Evolutionary conservation across 257 asterid genomes (phyloP).

Genomic region (Solanum chiquidenum): DNA sequence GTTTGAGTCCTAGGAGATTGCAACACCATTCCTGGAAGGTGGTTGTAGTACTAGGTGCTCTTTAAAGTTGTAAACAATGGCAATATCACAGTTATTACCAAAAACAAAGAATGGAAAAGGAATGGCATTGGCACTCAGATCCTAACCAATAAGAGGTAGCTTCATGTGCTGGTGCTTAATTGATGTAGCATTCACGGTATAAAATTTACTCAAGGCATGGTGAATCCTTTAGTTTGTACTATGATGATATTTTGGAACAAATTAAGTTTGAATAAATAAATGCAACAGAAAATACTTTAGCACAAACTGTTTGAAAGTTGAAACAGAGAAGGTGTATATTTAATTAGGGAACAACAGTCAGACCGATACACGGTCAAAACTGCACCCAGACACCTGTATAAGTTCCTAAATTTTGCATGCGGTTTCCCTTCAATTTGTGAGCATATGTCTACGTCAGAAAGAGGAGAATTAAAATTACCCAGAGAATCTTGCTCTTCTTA

Average conservation of each 20-base stretch:
- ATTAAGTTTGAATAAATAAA: background rate
- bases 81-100: background rate
- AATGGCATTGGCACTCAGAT: background rate
- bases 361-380: background rate
- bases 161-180: background rate
- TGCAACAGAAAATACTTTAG: background rate
- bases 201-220: background rate
- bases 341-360: background rate
- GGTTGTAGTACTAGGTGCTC: background rate
- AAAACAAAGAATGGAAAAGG: background rate
- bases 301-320: background rate
- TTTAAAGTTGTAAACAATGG: background rate
- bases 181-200: background rate
- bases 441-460: background rate
- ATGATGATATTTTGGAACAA: background rate
- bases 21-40: background rate
- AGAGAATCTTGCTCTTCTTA: slow-evolving; percentile 77
- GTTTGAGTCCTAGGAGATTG: background rate
- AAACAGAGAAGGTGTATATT: background rate
- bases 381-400: background rate
- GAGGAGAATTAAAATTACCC: slow-evolving; percentile 27
- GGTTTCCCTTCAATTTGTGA: background rate
- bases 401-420: background rate
- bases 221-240: background rate
- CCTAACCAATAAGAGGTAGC: background rate